phyloP scores from a whole-genome alignment of 2,329 filamentous ascomycete genomes.

The Spiromastix sp. region DNA sequence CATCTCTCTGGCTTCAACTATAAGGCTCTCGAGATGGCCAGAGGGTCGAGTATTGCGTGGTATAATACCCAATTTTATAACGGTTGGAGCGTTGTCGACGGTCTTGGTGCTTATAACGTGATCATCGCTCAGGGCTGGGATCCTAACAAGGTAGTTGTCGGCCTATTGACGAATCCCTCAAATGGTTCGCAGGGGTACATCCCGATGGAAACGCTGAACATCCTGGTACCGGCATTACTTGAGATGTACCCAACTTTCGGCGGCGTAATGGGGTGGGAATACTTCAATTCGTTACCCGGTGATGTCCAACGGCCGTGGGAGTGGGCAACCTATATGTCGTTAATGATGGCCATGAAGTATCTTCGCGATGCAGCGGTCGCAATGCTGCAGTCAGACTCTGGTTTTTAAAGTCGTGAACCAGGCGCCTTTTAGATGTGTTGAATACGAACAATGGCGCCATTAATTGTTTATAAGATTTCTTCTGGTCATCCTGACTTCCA shows the following conservation, averaged over 20 bases:
- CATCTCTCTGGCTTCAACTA: conserved; percentile 77
- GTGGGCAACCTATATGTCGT: conserved; percentile 63
- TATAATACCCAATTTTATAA: conserved; percentile 94
- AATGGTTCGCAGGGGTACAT: conserved; percentile 61
- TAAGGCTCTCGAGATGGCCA: conserved; percentile 57
- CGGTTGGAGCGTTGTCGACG: conserved; percentile 64
- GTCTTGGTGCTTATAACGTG: conserved; percentile 33
- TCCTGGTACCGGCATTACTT: conserved; percentile 47
- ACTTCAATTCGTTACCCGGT: conserved; percentile 70
- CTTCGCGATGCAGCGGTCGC: conserved; percentile 24
- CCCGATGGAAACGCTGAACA: conserved; percentile 45
- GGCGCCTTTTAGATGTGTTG: background rate
- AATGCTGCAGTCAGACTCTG: too few species aligned
- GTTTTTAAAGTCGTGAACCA: background rate
- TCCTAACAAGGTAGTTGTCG: conserved; percentile 63
- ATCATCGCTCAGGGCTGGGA: conserved; percentile 53
- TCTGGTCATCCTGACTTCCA: too few species aligned
- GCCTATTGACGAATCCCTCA: conserved; percentile 65
- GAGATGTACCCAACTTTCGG: conserved; percentile 61
- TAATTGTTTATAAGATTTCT: too few species aligned
- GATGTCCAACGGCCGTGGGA: conserved; percentile 56
- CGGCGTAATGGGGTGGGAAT: conserved; percentile 92
- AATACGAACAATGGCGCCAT: too few species aligned
- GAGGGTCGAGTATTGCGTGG: conserved; percentile 60
- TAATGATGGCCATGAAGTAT: conserved; percentile 34